Base-by-base conservation (phyloP, 2,329 filamentous ascomycete genomes). In the Aspergillus sp. region DNA sequence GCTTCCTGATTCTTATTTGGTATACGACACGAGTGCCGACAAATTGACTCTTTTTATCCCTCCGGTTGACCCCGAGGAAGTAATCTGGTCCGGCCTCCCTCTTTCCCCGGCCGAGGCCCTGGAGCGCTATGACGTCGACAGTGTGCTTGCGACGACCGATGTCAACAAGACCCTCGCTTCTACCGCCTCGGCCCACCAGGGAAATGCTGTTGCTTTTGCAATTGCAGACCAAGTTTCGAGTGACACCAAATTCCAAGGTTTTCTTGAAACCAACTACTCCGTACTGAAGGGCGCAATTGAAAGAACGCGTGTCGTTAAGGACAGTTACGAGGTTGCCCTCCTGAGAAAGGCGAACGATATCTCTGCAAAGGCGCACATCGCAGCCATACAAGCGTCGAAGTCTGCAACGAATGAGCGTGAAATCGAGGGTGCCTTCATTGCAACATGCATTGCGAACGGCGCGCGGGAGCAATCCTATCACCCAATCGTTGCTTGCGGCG, bases 51-150 rank as follows among this genome's bases (percentile, higher is more conserved):
- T 99, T 52, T 99, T 93, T 79, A 94, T 99, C 68, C 94, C 95
- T 2, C 90, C 92, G 16, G 85, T 89, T 69, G 88, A 96, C 67
- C 85, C 91, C n/a, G 90, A 95, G 49, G 88, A 87, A 56, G 92
- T 98, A 59, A 91, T 98, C 71, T 99, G 94, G 94, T 90, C 90
- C 29, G 95, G 95, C 12, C 84, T 98, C 16, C 95, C 94, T 0
- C 80, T 96, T 61, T 90, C 87, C 39, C 78, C 84, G 36, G 84
- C 90, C 47, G 90, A 97, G 71, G 94, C 94, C 6, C 79, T 90
- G 61, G 78, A 85, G 52, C 84, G 85, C 64, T 98, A 91, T 78
- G 91, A 96, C 65, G 86, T 96, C 63, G 94, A 98, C 73, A 81
- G 86, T 39, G 91, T 94, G 63, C 84, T 85, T 59, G 87, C 87